Evolutionary conservation across 2,329 filamentous ascomycete species (phyloP), one percentile per base, ranked within the genome.

Genomic region (Calonectria hongkongensis): DNA sequence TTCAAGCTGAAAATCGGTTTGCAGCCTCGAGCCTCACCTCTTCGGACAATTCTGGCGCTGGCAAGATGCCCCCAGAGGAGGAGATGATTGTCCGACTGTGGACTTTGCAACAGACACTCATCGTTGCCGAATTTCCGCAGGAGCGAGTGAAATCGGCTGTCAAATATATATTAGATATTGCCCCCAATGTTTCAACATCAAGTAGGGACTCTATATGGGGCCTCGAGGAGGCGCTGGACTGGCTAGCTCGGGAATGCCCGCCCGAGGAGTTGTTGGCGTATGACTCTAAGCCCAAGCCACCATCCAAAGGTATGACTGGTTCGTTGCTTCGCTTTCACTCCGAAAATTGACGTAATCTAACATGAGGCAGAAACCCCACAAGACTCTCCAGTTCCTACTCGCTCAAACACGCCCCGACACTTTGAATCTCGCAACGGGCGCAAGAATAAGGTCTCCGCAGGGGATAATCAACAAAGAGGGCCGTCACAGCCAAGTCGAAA

Each of bases 201-300:
- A 87, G 83, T 73, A 93, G 91, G 77, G 94, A 95, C 75, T 88
- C 89, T 51, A 89, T 95, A 16, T 98, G 95, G 94, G 95, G 96
- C 12, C 86, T 98, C 43, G 93, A 97, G 73, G 96, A 98, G 84
- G 92, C 94, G 30, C 83, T 99, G 25, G 95, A 98, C 78, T 98
- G 95, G 95, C 89, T 98, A 67, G 94, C 95, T n/a, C 87, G 94
- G 75, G 91, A 97, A 81, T 94, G 93, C 78, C 85, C 89, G 16
- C 85, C 88, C 74, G 89, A 92, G 1, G 93, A 96, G 78, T 87
- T 96, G 43, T 94, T 94, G 7, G 88, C 91, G 58, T 97, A 97
- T 82, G 92, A 94, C 47, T 76, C 73, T 39, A 84, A 78, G 74
- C 76, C 79, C 16, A 87, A 84, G 39, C 78, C 82, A 6, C 73